Base-by-base conservation (phyloP, 1,284 basidiomycete genomes). In the Stereum hirsutum region DNA sequence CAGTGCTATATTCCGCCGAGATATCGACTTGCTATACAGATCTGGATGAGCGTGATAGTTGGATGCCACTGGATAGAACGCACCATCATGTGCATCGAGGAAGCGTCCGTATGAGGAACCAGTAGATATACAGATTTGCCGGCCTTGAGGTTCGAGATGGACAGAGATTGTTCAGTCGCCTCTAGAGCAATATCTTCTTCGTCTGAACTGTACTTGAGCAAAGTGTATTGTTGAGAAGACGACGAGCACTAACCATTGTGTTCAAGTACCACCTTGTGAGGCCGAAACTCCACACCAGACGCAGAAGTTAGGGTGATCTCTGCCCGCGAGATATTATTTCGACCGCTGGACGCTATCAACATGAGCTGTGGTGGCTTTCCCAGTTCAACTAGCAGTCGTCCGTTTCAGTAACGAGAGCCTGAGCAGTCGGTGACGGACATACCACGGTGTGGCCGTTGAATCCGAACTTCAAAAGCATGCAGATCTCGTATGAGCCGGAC, bases 391-490 rank as follows among this genome's bases (percentile, higher is more conserved):
- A 49, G 12, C 41, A 36, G 19, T 27, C n/a, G n/a, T n/a, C n/a
- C n/a, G n/a, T n/a, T n/a, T n/a, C n/a, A n/a, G n/a, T n/a, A n/a
- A n/a, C n/a, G n/a, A n/a, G n/a, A n/a, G n/a, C n/a, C n/a, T n/a
- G n/a, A n/a, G n/a, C n/a, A n/a, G n/a, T n/a, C n/a, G n/a, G n/a
- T 15, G 7, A 6, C n/a, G 5, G n/a, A 55, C 74, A 45, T 59
- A 88, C 87, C 77, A 41, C 63, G 62, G 40, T 69, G 63, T 1
- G 86, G 81, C 47, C 79, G 79, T 41, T 66, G 66, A 6, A 87
- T 59, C 6, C 64, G 67, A 14, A 87, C 62, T 54, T 81, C 70
- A 25, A 89, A 59, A 0, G 79, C 76, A 30, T 68, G 67, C 10
- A 64, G 51, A 52, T 89, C 81, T 35, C 65, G 64, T 2, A 79